Conservation (phyloP, 2,329 filamentous ascomycete genomes). For the Microdochium bolleyi region DNA sequence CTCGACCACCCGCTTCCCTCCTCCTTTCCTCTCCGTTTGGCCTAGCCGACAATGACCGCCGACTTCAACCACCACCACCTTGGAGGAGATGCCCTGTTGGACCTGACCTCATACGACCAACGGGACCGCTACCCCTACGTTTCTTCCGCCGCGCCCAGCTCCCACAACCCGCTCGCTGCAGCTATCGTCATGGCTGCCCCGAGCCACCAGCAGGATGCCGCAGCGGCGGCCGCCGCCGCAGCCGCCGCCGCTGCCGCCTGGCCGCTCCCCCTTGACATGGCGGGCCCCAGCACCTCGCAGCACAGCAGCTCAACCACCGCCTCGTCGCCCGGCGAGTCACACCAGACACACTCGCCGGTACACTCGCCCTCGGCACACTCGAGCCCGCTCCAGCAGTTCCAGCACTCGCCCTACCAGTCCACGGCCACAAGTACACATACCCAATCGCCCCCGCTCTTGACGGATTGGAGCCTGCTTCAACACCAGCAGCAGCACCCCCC, state of each 20-base stretch:
- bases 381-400: constrained; percentile 42
- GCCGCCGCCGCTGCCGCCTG: constrained; percentile 19
- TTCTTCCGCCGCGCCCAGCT: constrained; percentile 1
- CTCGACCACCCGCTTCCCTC: constrained; percentile 25
- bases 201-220: constrained; percentile 34
- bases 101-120: constrained; percentile 50
- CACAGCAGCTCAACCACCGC: constrained; percentile 30
- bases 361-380: constrained; percentile 30
- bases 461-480: constrained; percentile 55
- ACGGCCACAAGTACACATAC: constrained; percentile 32
- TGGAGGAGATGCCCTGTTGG: constrained; percentile 52
- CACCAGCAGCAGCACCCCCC: constrained; percentile 39
- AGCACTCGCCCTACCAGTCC: constrained; percentile 46
- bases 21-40: constrained; percentile 23
- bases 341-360: constrained; percentile 33
- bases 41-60: constrained; percentile 43
- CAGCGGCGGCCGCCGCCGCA: constrained; percentile 33
- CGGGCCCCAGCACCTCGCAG: constrained; percentile 19
- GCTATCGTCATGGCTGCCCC: constrained; percentile 28
- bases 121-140: constrained; percentile 43
- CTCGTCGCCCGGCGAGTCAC: constrained; percentile 43
- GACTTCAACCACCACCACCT: constrained; percentile 49
- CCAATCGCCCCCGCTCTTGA: constrained; percentile 38
- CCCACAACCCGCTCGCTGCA: constrained; percentile 25
- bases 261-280: constrained; percentile 21